These are phyloP conservation scores for Macaranga tanarius DNA, from an alignment of 441 rosid genomes.

Conservation along the genomic window DNA sequence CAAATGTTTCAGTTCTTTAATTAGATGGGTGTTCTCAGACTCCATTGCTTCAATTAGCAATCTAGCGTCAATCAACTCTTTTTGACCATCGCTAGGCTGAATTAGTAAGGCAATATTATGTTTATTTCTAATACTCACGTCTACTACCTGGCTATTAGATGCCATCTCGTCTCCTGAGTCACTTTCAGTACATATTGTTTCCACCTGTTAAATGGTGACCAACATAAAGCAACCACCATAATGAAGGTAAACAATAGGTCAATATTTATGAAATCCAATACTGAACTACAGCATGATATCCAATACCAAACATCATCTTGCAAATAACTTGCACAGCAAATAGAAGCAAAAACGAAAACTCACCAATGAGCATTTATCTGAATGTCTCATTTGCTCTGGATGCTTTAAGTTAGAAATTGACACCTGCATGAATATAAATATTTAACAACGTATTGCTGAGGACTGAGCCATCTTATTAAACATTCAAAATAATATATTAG, in stretches of 20 bases:
- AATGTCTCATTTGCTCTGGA: constrained; percentile 42
- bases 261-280: constrained; percentile 8
- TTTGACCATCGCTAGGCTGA: constrained; percentile 24
- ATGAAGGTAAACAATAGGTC: constrained; percentile 7
- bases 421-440: constrained; percentile 46
- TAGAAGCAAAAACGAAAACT: constrained; percentile 29
- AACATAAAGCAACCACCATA: constrained; percentile 10
- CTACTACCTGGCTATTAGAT: constrained; percentile 37
- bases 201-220: constrained; percentile 45
- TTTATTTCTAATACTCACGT: constrained; percentile 31
- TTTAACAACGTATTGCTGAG: constrained; percentile 23
- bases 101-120: constrained; percentile 5
- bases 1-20: constrained; percentile 44
- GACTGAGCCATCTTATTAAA: constrained; percentile 15
- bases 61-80: constrained; percentile 43
- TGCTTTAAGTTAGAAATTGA: constrained; percentile 36
- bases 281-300: constrained; percentile 7
- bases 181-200: constrained; percentile 41
- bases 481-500: constrained; percentile 24
- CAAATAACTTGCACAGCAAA: constrained; percentile 14
- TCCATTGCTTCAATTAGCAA: constrained; percentile 42
- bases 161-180: constrained; percentile 48
- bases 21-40: constrained; percentile 41
- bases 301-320: constrained; percentile 17
- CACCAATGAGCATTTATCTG: constrained; percentile 50